phyloP scores from a whole-genome alignment of 2,329 filamentous ascomycete genomes.

The Clarireedia homoeocarpa region DNA sequence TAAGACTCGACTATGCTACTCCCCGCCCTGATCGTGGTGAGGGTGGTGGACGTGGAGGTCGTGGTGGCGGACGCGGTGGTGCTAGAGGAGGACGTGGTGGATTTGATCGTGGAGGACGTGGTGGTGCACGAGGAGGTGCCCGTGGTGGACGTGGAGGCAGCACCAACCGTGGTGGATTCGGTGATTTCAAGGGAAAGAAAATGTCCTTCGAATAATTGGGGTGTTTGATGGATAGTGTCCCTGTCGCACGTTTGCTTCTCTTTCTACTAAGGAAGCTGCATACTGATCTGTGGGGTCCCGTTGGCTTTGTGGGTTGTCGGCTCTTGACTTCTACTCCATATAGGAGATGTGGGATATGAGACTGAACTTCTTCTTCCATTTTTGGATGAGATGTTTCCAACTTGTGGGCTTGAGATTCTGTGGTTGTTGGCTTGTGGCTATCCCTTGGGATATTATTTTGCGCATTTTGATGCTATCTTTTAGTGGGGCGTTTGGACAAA shows the following conservation, averaged over 20 bases:
- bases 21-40: conserved; percentile 46
- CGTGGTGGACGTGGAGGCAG: not conserved
- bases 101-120: conserved; percentile 33
- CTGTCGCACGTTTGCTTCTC: conserved; percentile 22
- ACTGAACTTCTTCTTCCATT: conserved; percentile 19
- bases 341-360: conserved; percentile 31
- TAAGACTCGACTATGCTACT: conserved; percentile 62
- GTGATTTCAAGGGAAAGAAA: conserved; percentile 50
- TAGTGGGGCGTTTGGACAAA: conserved; percentile 23
- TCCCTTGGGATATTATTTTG: conserved; percentile 12
- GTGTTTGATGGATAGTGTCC: conserved; percentile 15
- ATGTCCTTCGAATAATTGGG: conserved; percentile 32
- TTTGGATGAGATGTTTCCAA: conserved; percentile 11
- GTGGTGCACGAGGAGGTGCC: conserved; percentile 35
- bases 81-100: conserved; percentile 26
- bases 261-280: conserved; percentile 9
- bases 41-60: conserved; percentile 37
- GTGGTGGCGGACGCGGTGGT: conserved; percentile 23
- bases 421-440: conserved; percentile 30
- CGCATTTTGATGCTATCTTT: conserved; percentile 24
- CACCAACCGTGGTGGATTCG: conserved; percentile 41
- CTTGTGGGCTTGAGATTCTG: conserved; percentile 28
- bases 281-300: conserved; percentile 26
- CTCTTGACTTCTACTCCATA: conserved; percentile 31
- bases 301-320: conserved; percentile 32